A percentile compares a stretch with the other conserved stretches of the same genome.
Conservation (phyloP, 2,329 filamentous ascomycete species). For the Emergomyces africanus region DNA sequence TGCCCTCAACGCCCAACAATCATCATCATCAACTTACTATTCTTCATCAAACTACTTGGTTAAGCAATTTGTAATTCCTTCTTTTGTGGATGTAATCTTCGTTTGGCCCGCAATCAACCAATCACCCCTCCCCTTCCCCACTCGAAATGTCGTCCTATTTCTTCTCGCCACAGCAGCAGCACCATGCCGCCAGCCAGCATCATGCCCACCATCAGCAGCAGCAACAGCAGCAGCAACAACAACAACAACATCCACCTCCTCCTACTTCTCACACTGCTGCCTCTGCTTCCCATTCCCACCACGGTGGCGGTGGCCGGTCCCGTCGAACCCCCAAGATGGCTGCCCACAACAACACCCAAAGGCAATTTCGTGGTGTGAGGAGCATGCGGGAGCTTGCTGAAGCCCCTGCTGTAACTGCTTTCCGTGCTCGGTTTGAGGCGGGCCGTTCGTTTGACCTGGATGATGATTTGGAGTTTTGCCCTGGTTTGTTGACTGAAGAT, state of each 20-base stretch:
- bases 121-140: not conserved
- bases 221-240: constrained; percentile 29
- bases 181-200: constrained; percentile 19
- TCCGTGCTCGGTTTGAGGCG: constrained; percentile 80
- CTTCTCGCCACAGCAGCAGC: constrained; percentile 32
- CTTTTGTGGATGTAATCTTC: not conserved
- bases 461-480: constrained; percentile 93
- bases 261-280: constrained; percentile 39
- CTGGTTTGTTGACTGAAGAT: constrained; percentile 78
- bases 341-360: constrained; percentile 61
- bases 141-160: constrained; percentile 35
- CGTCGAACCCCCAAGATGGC: constrained; percentile 72
- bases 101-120: not conserved
- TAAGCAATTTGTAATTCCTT: no score
- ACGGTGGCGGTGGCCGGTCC: constrained; percentile 70
- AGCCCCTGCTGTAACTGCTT: constrained; percentile 59
- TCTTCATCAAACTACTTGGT: not conserved
- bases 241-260: constrained; percentile 24
- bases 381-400: constrained; percentile 79
- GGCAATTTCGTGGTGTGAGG: constrained; percentile 74
- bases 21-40: not conserved
- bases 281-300: constrained; percentile 45
- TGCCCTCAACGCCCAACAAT: not conserved
- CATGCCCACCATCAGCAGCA: constrained; percentile 25
- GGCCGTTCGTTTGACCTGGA: constrained; percentile 90